Percentiles rank a stretch among this genome's conserved stretches.
Evolutionary conservation across 306 rosid genomes (phyloP).

Genomic region (Cercis canadensis): DNA sequence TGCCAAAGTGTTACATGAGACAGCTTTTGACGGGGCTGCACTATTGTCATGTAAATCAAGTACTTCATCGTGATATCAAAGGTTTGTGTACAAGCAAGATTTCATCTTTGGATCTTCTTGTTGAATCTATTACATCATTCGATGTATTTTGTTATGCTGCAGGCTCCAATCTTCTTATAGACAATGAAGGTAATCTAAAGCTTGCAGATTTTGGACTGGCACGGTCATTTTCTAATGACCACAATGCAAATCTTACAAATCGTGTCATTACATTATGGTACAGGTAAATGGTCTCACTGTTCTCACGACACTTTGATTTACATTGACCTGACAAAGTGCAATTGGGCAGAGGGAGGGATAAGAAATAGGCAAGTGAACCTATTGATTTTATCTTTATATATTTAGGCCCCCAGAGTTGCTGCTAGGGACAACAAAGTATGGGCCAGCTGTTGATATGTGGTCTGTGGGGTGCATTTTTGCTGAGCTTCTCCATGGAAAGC

Average conservation of each 20-base stretch:
- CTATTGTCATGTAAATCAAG: constrained; percentile 70
- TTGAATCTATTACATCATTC: constrained; percentile 1
- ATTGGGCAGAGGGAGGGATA: neutral
- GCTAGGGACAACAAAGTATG: constrained; percentile 75
- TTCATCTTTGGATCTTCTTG: neutral
- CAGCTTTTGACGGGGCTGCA: constrained; percentile 76
- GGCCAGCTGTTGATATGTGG: constrained; percentile 85
- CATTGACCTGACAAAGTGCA: neutral
- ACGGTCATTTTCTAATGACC: constrained; percentile 56
- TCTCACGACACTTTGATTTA: neutral
- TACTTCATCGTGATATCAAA: constrained; percentile 83
- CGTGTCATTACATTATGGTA: constrained; percentile 80
- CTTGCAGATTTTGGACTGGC: constrained; percentile 84
- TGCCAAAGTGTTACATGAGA: constrained; percentile 69
- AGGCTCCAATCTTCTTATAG: constrained; percentile 79
- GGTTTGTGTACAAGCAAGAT: constrained; percentile 42
- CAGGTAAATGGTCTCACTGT: constrained; percentile 47
- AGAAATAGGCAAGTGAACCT: neutral
- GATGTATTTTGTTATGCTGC: constrained; percentile 44
- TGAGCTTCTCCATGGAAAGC: constrained; percentile 72
- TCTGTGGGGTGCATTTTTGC: constrained; percentile 85
- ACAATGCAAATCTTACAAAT: constrained; percentile 70
- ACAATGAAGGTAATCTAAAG: constrained; percentile 74
- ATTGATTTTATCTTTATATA: constrained; percentile 36
- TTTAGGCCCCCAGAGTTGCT: constrained; percentile 79